Conservation (phyloP, 495 filamentous ascomycete species). For the Aspergillus diversus region DNA sequence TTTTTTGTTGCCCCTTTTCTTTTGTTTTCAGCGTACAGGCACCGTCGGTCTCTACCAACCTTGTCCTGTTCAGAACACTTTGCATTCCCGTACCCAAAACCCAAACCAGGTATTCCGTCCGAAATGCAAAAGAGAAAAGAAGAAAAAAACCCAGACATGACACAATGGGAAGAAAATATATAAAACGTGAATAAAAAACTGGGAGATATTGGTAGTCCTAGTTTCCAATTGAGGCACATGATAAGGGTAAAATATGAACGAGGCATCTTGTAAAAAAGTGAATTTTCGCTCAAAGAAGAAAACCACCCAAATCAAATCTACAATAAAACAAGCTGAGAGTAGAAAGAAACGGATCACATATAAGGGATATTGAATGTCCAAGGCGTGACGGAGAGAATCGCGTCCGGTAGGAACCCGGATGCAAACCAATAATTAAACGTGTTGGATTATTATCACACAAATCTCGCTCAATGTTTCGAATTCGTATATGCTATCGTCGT, state of each 20-base stretch:
- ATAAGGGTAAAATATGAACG: neutral
- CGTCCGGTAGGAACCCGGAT: neutral
- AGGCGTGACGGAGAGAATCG: constrained; percentile 1
- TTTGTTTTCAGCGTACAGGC: neutral
- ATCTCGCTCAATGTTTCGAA: neutral
- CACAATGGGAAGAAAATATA: constrained; percentile 15
- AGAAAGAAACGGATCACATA: neutral
- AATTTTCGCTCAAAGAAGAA: constrained; percentile 22
- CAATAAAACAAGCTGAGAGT: constrained; percentile 12
- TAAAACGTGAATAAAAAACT: constrained; percentile 12
- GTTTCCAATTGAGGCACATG: neutral
- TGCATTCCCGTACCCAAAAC: constrained; percentile 21
- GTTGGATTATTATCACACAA: constrained; percentile 10
- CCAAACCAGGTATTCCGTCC: constrained; percentile 20
- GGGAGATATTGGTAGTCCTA: no score
- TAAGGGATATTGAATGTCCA: constrained; percentile 19
- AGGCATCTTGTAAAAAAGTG: constrained; percentile 1
- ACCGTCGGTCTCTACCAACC: neutral
- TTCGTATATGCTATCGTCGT: constrained; percentile 35
- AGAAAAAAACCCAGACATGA: constrained; percentile 10
- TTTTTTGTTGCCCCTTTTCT: constrained; percentile 2
- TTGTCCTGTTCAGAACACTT: neutral
- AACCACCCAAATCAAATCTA: constrained; percentile 25
- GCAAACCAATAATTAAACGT: neutral
- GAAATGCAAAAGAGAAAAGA: constrained; percentile 21